Conservation (phyloP, 2,329 filamentous ascomycete species). For the Verticillium nonalfalfae region DNA sequence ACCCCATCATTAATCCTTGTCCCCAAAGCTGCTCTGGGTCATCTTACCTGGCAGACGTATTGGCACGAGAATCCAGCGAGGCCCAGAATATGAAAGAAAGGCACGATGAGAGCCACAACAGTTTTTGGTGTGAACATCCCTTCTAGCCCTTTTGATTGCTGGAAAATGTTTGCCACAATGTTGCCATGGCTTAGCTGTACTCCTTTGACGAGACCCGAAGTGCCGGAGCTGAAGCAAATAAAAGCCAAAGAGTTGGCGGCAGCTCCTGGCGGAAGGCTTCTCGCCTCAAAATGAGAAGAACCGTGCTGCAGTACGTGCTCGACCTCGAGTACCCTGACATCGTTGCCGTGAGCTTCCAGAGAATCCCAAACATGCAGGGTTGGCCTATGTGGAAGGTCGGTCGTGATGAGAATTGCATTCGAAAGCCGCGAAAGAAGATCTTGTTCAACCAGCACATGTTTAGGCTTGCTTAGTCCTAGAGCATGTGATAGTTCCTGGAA, state of each 20-base stretch:
- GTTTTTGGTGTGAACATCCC: slow-evolving; percentile 5
- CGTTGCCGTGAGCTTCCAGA: no score
- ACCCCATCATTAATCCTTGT: background rate
- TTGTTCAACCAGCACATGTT: slow-evolving; percentile 4
- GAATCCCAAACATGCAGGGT: background rate
- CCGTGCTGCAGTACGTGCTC: slow-evolving; percentile 1
- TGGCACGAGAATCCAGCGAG: slow-evolving; percentile 7
- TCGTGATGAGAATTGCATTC: background rate
- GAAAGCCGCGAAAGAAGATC: background rate
- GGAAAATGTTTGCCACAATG: slow-evolving; percentile 7
- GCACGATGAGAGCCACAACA: slow-evolving; percentile 5
- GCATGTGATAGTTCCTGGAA: slow-evolving; percentile 3
- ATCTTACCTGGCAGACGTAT: slow-evolving; percentile 5
- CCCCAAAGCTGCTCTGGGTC: background rate
- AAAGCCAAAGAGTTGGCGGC: slow-evolving; percentile 2
- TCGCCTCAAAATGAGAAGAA: background rate
- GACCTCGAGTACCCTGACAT: background rate
- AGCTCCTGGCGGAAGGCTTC: background rate
- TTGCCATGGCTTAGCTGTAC: slow-evolving; percentile 8
- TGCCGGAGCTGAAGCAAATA: slow-evolving; percentile 8
- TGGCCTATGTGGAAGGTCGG: background rate
- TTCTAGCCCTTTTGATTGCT: slow-evolving; percentile 3
- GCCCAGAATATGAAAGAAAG: slow-evolving; percentile 8
- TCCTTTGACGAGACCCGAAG: slow-evolving; percentile 7
- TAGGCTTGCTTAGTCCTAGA: slow-evolving; percentile 2